Percentiles rank a stretch among this genome's conserved stretches.
These are phyloP conservation scores for Iberis amara DNA, from an alignment of 441 rosid genomes.

Conservation along the genomic window DNA sequence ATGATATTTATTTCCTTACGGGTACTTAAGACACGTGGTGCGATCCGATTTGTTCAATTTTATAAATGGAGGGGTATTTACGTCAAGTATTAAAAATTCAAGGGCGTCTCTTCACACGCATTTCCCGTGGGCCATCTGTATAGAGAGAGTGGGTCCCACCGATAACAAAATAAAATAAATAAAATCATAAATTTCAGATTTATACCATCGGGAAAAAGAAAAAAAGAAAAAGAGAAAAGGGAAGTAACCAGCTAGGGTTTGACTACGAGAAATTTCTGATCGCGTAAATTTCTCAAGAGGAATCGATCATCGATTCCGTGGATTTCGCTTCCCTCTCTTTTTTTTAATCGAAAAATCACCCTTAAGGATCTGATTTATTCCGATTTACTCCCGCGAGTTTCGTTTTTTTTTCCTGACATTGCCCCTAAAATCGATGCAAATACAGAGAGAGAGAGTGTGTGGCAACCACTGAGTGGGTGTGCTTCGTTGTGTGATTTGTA, in stretches of 20 bases:
- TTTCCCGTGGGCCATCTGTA: conserved; percentile 25
- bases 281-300: conserved; percentile 39
- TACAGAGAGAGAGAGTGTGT: conserved; percentile 31
- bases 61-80: not conserved
- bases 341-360: conserved; percentile 24
- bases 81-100: conserved; percentile 20
- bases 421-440: conserved; percentile 29
- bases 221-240: conserved; percentile 1
- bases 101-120: conserved; percentile 12
- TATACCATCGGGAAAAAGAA: not conserved
- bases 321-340: conserved; percentile 34
- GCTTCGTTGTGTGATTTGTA: not conserved
- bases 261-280: conserved; percentile 36
- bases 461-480: conserved; percentile 20
- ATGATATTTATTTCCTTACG: not conserved
- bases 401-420: conserved; percentile 25
- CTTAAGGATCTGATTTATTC: conserved; percentile 35
- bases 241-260: conserved; percentile 46
- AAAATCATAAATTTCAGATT: not conserved
- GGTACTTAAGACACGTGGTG: not conserved
- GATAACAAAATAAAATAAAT: not conserved
- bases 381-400: conserved; percentile 34
- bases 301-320: conserved; percentile 43
- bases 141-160: conserved; percentile 26
- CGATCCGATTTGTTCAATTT: not conserved